Base-by-base conservation (phyloP, 176 grass and related monocot species). In the Cocos nucifera region DNA sequence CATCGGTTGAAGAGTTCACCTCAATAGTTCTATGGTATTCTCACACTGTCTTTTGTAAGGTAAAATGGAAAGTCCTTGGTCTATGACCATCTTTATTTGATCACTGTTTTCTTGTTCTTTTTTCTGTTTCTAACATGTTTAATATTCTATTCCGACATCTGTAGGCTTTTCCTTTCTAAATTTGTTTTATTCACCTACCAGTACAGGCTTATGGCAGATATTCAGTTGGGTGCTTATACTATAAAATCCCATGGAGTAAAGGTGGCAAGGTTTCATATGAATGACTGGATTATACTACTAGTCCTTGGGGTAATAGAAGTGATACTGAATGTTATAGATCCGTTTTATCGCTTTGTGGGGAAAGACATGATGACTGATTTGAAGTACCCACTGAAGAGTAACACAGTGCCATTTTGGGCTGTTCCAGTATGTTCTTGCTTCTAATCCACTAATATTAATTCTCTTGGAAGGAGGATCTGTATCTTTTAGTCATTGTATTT, bases 261-360 rank as follows among this genome's bases (percentile, higher is more conserved):
- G 59, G 63, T 89, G 69, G 85, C 85, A 66, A 84, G 68, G 63
- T 30, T 80, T 58, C 85, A 89, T 54, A 53, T 80, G 69, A 79
- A 83, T 79, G 85, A 88, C 69, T 88, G 85, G 85, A 80, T 89
- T 32, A 89, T 80, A 77, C 73, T 89, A 49, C 2, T 80, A 15
- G 63, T 67, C 32, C 80, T 89, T 25, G 70, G 63, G 58, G 76
- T 70, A 4, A 18, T 77, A 29, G 79, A 84, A 58, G 72, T 81
- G 22, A 14, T 88, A 26, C 53, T 88, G 67, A 88, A 88, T 64
- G 64, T 88, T 65, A 88, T 88, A 23, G 80, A 88, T 55, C 85
- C 84, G 8, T 86, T 86, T 67, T 75, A 86, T 69, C 78, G 84
- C 61, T 86, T 86, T 86, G 84, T 86, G 54, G 85, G 85, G 44